These are phyloP conservation scores for Penicillium fimorum DNA, from an alignment of 495 filamentous ascomycete species.

Conservation along the genomic window DNA sequence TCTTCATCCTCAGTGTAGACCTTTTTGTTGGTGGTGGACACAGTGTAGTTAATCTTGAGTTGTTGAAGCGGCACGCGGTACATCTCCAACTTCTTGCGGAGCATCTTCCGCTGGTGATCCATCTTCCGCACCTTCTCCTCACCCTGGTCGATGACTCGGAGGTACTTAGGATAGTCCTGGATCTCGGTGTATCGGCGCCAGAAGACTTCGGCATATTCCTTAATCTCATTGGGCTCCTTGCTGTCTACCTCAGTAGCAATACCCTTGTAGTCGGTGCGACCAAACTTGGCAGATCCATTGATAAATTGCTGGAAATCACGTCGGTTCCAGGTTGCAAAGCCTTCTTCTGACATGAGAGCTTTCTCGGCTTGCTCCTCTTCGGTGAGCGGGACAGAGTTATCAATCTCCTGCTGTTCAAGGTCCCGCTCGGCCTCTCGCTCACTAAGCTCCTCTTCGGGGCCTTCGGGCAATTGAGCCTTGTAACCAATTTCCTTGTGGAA, in stretches of 20 bases:
- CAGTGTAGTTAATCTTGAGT: constrained; percentile 96
- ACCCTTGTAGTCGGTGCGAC: constrained; percentile 74
- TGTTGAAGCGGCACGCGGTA: constrained; percentile 97
- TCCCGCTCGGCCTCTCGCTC: constrained; percentile 86
- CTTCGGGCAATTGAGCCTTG: constrained; percentile 82
- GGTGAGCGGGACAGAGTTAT: constrained; percentile 83
- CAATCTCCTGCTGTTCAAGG: constrained; percentile 86
- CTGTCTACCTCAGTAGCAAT: constrained; percentile 91
- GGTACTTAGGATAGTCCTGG: constrained; percentile 79
- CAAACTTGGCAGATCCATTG: constrained; percentile 90
- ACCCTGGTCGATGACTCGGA: constrained; percentile 83
- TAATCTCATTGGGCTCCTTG: constrained; percentile 81
- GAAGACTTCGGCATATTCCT: constrained; percentile 88
- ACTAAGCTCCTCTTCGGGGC: constrained; percentile 76
- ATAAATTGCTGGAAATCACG: constrained; percentile 98
- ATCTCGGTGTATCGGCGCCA: constrained; percentile 92
- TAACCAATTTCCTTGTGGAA: constrained; percentile 95
- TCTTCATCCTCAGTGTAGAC: constrained; percentile 99
- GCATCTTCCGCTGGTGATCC: constrained; percentile 89
- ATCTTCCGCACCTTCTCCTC: constrained; percentile 87
- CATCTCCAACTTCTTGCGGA: constrained; percentile 90
- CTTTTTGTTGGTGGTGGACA: constrained; percentile 99
- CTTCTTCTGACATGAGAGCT: constrained; percentile 70
- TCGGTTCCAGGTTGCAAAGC: constrained; percentile 92
- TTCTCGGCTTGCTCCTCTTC: constrained; percentile 90